Base-by-base conservation (phyloP, 495 filamentous ascomycete species). In the Podospora pseudocomata region DNA sequence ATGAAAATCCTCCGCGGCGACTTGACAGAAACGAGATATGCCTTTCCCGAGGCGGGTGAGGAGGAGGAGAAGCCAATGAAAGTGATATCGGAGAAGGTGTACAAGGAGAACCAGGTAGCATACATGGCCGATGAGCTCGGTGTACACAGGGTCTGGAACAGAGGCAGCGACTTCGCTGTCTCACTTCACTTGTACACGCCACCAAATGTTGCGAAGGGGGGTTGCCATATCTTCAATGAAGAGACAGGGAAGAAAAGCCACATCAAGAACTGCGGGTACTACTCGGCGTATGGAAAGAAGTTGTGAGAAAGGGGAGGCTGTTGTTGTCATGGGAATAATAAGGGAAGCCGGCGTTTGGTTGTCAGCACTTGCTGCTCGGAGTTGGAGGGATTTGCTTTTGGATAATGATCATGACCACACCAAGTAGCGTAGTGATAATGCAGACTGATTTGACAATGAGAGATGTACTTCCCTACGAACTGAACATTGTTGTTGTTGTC, bases 171-270 rank as follows among this genome's bases (percentile, higher is more conserved):
- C 68, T 86, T 88, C 71, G 94, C 94, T 68, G 88, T 97, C 65
- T 95, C 92, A 44, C 80, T 97, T 58, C 94, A 97, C 80, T 77
- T 97, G 58, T 97, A 97, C 74, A 96, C 93, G 1, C 94, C 94
- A 57, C 93, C 94, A 5, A 94, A 96, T 72, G 92, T 93, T 4
- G 90, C 90, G 16, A 86, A 80, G 54, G 81, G 87, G 66, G 92
- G 92, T 2, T 93, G 90, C 74, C 82, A 88, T 67, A 85, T 91
- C 72, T 96, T 90, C 77, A 85, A 92, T 73, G 82, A 84, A 53
- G 78, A 83, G 63, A 95, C 92, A 2, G 91, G 93, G 11, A 87
- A 89, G 78, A 86, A 87, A 65, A 88, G 77, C 66, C 90, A 92
- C 73, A 83, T 92, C 55, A 81, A 85, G 66, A 88, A 88, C 76